phyloP scores from a whole-genome alignment of 2,329 filamentous ascomycete genomes.

The Alternaria gaisen region DNA sequence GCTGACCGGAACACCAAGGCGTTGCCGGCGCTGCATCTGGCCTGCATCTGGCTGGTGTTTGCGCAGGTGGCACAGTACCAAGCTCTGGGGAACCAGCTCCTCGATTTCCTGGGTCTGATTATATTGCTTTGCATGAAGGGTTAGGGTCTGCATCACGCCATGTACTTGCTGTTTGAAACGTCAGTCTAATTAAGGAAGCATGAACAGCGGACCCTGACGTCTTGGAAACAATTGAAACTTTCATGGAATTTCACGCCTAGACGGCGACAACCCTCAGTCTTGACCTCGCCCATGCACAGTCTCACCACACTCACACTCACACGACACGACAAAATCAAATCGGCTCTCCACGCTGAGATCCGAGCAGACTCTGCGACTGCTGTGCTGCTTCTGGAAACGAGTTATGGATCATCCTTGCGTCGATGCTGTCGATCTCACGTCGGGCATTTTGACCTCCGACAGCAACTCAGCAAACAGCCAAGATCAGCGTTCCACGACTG shows the following conservation, averaged over 20 bases:
- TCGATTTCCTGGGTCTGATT: not conserved
- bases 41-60: not conserved
- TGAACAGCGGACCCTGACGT: not conserved
- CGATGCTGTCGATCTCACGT: constrained; percentile 9
- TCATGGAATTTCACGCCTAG: not conserved
- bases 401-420: not conserved
- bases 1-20: constrained; percentile 4
- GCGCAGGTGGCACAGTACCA: not conserved
- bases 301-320: not conserved
- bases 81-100: not conserved
- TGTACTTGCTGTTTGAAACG: not conserved
- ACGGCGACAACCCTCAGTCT: not conserved
- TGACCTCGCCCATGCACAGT: not conserved
- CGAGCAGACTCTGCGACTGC: not conserved
- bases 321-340: not conserved
- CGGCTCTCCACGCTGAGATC: constrained; percentile 5
- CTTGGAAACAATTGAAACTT: not conserved
- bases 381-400: not conserved
- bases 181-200: constrained; percentile 4
- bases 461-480: not conserved
- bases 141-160: not conserved
- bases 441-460: constrained; percentile 4
- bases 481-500: not conserved
- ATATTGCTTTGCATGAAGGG: not conserved
- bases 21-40: not conserved